A percentile compares a stretch with the other conserved stretches of the same genome.
Evolutionary conservation across 768 basidiomycete species (phyloP).

Genomic region (Lenzites betulinus): DNA sequence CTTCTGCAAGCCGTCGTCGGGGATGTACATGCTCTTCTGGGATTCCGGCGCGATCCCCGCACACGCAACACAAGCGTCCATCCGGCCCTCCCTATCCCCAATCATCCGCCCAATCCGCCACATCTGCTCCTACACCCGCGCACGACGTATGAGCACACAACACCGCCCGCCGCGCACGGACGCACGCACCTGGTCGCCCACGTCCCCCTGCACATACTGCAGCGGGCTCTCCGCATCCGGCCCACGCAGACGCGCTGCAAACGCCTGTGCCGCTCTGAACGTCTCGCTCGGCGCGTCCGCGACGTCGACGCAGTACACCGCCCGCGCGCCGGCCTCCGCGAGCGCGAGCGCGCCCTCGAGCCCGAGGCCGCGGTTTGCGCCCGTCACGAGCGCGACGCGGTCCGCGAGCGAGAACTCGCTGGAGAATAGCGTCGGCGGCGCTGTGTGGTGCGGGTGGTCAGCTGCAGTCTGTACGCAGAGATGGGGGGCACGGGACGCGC

Average conservation of each 20-base stretch:
- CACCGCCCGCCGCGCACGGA: too few species aligned
- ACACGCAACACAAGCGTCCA: constrained; percentile 76
- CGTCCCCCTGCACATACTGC: constrained; percentile 67
- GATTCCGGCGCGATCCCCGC: constrained; percentile 62
- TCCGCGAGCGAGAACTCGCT: constrained; percentile 32
- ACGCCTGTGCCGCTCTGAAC: constrained; percentile 54
- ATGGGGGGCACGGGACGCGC: too few species aligned
- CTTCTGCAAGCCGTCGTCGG: constrained; percentile 59
- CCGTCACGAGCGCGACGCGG: constrained; percentile 39
- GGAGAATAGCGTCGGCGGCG: constrained; percentile 21
- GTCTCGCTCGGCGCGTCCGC: constrained; percentile 54
- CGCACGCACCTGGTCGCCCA: constrained; percentile 53
- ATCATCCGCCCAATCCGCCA: constrained; percentile 60
- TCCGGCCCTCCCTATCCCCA: constrained; percentile 63
- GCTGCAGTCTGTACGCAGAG: too few species aligned
- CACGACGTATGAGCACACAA: too few species aligned
- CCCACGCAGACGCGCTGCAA: constrained; percentile 25
- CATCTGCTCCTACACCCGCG: constrained; percentile 26
- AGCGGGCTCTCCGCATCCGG: constrained; percentile 34
- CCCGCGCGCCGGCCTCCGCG: constrained; percentile 66
- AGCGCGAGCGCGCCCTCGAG: constrained; percentile 78
- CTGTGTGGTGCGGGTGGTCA: too few species aligned
- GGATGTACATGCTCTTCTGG: constrained; percentile 62
- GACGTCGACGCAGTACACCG: constrained; percentile 69
- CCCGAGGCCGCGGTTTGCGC: constrained; percentile 57